These are phyloP conservation scores for Escallonia rubra DNA, from an alignment of 129 eudicot species.

Conservation along the genomic window DNA sequence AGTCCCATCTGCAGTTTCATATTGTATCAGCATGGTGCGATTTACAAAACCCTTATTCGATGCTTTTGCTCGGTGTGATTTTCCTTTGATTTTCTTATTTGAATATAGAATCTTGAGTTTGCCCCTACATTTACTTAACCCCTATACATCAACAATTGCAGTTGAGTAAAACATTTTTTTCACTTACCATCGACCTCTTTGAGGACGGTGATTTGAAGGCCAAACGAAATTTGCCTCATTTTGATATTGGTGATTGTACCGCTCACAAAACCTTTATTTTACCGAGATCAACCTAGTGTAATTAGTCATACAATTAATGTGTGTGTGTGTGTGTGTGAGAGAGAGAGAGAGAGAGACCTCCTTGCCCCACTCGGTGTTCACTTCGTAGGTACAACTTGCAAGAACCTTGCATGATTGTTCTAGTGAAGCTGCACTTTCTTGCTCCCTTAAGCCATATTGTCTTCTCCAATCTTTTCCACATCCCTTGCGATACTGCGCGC, in stretches of 20 bases:
- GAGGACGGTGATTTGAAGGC: no score
- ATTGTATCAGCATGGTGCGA: neutral
- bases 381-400: slow-evolving; percentile 36
- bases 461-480: slow-evolving; percentile 11
- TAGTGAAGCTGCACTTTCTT: slow-evolving; percentile 12
- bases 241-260: no score
- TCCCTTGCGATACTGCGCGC: slow-evolving; percentile 20
- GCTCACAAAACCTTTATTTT: no score
- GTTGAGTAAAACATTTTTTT: no score
- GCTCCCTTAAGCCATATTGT: neutral
- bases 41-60: neutral
- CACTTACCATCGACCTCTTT: no score
- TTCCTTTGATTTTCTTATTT: no score
- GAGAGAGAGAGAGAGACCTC: slow-evolving; percentile 29
- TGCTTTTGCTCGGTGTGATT: neutral
- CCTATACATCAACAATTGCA: neutral
- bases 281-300: no score
- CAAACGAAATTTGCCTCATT: no score
- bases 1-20: slow-evolving; percentile 30
- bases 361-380: slow-evolving; percentile 39
- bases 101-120: neutral
- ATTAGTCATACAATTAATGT: neutral
- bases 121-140: neutral
- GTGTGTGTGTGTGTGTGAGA: slow-evolving; percentile 6
- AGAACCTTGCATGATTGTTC: slow-evolving; percentile 31